Evolutionary conservation across 164 flowering plant genomes (phyloP).

Genomic region (Aristolochia contorta): DNA sequence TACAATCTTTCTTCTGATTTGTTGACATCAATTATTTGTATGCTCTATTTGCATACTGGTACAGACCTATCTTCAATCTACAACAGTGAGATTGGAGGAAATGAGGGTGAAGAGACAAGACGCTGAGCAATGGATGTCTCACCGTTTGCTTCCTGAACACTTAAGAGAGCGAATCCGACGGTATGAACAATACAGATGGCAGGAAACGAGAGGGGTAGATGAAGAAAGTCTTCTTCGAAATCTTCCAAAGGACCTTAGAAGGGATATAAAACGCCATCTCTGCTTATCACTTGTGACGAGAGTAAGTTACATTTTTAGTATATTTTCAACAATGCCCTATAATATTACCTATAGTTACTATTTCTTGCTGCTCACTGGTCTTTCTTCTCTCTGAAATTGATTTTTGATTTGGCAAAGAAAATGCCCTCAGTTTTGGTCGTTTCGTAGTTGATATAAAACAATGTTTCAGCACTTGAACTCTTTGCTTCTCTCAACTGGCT

Average conservation of each 20-base stretch:
- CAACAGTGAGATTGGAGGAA: slow-evolving; percentile 51
- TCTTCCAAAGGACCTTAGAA: slow-evolving; percentile 57
- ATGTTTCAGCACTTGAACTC: too few relatives aligned
- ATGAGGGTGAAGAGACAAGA: slow-evolving; percentile 58
- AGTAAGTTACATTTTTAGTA: slow-evolving; percentile 18
- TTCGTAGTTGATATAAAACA: too few relatives aligned
- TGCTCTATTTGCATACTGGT: neutral
- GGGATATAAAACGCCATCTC: slow-evolving; percentile 60
- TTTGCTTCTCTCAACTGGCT: too few relatives aligned
- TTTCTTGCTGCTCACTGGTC: neutral
- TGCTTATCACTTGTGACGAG: slow-evolving; percentile 44
- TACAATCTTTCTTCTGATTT: too few relatives aligned
- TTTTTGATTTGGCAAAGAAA: too few relatives aligned
- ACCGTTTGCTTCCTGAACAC: slow-evolving; percentile 47
- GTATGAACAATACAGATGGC: slow-evolving; percentile 63
- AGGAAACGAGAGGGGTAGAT: slow-evolving; percentile 57
- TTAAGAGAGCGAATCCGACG: slow-evolving; percentile 45
- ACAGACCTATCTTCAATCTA: slow-evolving; percentile 58
- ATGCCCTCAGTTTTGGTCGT: too few relatives aligned
- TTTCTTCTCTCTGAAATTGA: too few relatives aligned
- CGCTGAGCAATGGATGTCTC: slow-evolving; percentile 72
- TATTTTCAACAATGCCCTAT: neutral
- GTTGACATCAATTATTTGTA: too few relatives aligned
- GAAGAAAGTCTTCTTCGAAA: slow-evolving; percentile 40
- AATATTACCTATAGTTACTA: neutral